Evolutionary conservation across 805 yeast genomes (phyloP).

Genomic region (Starmera caribaea): DNA sequence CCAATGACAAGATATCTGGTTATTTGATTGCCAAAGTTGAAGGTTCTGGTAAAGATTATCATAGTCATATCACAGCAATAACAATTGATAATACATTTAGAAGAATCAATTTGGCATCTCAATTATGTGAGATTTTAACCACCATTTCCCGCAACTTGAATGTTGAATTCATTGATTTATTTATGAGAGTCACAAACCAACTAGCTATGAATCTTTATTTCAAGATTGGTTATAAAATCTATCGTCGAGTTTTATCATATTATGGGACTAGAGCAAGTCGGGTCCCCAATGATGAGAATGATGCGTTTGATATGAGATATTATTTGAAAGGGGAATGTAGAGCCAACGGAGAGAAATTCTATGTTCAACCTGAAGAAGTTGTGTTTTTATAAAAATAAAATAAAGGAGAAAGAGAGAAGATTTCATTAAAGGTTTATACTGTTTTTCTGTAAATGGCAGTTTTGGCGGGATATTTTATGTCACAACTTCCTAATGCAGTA

Average conservation of each 20-base stretch:
- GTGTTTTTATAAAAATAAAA: conserved; percentile 30
- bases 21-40: conserved; percentile 97
- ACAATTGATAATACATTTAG: conserved; percentile 79
- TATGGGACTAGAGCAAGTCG: conserved; percentile 45
- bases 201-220: conserved; percentile 79
- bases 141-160: conserved; percentile 64
- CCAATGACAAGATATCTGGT: conserved; percentile 40
- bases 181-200: conserved; percentile 78
- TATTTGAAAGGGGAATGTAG: conserved; percentile 52
- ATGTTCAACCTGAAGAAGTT: conserved; percentile 61
- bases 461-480: too few species aligned
- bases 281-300: conserved; percentile 50
- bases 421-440: too few species aligned
- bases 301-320: conserved; percentile 85
- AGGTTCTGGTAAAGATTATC: conserved; percentile 83
- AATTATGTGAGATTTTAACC: conserved; percentile 65
- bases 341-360: conserved; percentile 46
- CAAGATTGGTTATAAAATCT: conserved; percentile 77
- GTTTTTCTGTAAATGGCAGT: too few species aligned
- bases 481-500: too few species aligned
- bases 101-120: conserved; percentile 77
- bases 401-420: too few species aligned
- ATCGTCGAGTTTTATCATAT: conserved; percentile 81
- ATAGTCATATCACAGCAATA: conserved; percentile 93
- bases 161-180: conserved; percentile 81